These are phyloP conservation scores for Vicia sativa DNA, from an alignment of 306 rosid species.

Conservation along the genomic window DNA sequence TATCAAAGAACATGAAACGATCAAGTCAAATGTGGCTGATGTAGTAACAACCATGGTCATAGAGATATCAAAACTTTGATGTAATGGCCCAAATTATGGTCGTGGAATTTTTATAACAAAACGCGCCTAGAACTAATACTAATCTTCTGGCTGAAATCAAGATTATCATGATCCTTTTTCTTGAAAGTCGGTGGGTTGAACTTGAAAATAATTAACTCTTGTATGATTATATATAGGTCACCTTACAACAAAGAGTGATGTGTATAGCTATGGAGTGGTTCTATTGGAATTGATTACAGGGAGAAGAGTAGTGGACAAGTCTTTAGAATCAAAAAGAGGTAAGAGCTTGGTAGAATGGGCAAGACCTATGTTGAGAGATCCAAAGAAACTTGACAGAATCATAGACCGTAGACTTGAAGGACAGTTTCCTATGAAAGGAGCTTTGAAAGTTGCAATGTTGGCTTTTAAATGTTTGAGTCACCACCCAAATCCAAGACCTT, in stretches of 20 bases:
- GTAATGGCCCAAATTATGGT: neutral
- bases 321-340: constrained; percentile 37
- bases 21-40: neutral
- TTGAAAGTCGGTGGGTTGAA: no score
- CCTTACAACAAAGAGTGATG: constrained; percentile 81
- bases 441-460: constrained; percentile 59
- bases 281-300: constrained; percentile 80
- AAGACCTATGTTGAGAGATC: constrained; percentile 68
- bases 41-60: neutral
- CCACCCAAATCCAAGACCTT: constrained; percentile 65
- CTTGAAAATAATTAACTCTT: neutral
- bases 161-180: neutral
- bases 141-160: no score
- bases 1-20: neutral
- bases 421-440: constrained; percentile 60
- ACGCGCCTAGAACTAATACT: no score
- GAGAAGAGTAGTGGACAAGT: constrained; percentile 63
- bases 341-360: constrained; percentile 82
- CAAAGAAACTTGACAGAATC: constrained; percentile 45
- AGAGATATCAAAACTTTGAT: neutral
- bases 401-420: constrained; percentile 71
- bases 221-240: constrained; percentile 50
- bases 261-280: constrained; percentile 85
- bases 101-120: neutral
- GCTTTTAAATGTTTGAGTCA: constrained; percentile 71